Base-by-base conservation (phyloP, 169 alveolate genomes). In the Eimeria necatrix region DNA sequence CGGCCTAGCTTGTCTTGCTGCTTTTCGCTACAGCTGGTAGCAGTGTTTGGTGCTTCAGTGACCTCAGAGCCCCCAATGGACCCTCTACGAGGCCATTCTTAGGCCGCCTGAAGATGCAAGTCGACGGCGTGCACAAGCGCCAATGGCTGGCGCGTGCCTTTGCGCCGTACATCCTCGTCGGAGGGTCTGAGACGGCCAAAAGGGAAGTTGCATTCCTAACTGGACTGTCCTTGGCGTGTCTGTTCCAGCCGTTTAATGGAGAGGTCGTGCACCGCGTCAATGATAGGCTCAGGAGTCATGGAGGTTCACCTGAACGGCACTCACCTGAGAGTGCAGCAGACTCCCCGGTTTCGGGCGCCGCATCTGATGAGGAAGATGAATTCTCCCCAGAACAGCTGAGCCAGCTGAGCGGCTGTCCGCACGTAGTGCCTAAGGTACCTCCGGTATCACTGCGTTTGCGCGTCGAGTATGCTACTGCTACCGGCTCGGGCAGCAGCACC, bases 191-290 rank as follows among this genome's bases (percentile, higher is more conserved):
- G 60, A 32, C 64, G 60, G 94, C 94, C 16, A 70, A 71, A 76
- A 56, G 94, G n/a, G 78, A 70, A 24, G 81, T 90, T 7, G 90
- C 90, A 0, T 53, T 84, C 26, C 16, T 74, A n/a, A 90, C 89
- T 7, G 94, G 90, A 7, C 90, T 90, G 7, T 74, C 94, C 8
- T 81, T 90, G 6, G 94, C 94, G 26, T 32, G 52, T 10, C 94
- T 90, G 41, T 60, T 90, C 53, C 89, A 90, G 89, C 94, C 94
- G 18, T 90, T 90, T 68, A 49, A 61, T 26, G 90, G 90, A 41
- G 64, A 16, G 24, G 81, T 78, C 2, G 51, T 56, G 7, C 71
- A n/a, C 20, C 89, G 89, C 26, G 5, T 52, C 3, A 52, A 22
- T 4, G 46, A 14, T n/a, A 48, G 32, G 20, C 12, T n/a, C 32